Percentiles rank a stretch among this genome's conserved stretches.
Evolutionary conservation across 352 stramenopile genomes (phyloP).

Genomic region (Detonula confervacea): DNA sequence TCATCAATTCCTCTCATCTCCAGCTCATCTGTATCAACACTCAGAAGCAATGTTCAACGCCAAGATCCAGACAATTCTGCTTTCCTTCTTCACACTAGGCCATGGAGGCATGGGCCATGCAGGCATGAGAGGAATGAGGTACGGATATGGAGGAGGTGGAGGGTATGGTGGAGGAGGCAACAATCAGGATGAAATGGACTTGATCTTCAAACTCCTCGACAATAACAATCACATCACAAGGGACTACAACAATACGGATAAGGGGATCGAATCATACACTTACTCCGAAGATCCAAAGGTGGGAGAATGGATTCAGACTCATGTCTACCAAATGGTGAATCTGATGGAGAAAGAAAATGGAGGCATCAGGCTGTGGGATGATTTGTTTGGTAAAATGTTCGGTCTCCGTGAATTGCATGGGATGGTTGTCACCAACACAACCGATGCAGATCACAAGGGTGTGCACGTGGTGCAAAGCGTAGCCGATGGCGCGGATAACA

Average conservation of each 20-base stretch:
- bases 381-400: conserved; percentile 39
- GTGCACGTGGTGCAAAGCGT: conserved; percentile 30
- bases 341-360: conserved; percentile 28
- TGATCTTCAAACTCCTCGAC: conserved; percentile 35
- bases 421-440: conserved; percentile 2
- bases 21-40: no score
- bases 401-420: conserved; percentile 33
- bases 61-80: no score
- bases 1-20: no score
- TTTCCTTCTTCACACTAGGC: no score
- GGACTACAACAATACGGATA: conserved; percentile 23
- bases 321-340: conserved; percentile 41
- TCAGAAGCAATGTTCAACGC: no score
- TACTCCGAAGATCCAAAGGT: conserved; percentile 30
- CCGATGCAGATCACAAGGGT: background rate
- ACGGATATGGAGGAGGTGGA: conserved; percentile 12
- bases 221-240: conserved; percentile 20
- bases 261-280: conserved; percentile 37
- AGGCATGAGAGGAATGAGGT: background rate
- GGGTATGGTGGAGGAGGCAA: background rate
- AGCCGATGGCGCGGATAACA: background rate
- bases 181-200: conserved; percentile 30
- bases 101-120: background rate
- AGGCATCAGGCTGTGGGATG: conserved; percentile 34
- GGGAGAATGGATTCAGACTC: conserved; percentile 30